Percentiles rank a stretch among this genome's conserved stretches.
Evolutionary conservation across 2,329 filamentous ascomycete species (phyloP).

Genomic region (Furcasterigmium furcatum): DNA sequence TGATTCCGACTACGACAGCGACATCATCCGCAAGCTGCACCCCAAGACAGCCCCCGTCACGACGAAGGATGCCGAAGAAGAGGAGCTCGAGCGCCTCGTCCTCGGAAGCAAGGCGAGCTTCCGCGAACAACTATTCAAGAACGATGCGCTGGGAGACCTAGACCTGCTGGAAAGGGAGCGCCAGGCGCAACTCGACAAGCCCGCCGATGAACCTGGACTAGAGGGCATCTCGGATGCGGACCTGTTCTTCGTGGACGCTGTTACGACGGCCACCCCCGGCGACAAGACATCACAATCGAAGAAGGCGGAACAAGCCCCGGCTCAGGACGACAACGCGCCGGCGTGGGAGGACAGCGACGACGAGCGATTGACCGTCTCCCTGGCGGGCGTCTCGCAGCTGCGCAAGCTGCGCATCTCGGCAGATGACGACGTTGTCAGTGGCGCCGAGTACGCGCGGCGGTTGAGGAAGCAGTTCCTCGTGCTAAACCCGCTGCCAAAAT

Average conservation of each 20-base stretch:
- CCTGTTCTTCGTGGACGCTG: conserved; percentile 80
- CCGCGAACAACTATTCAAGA: conserved; percentile 64
- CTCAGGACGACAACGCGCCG: conserved; percentile 30
- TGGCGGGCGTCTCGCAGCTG: conserved; percentile 71
- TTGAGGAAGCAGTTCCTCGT: conserved; percentile 73
- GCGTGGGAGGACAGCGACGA: conserved; percentile 97
- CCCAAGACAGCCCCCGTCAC: conserved; percentile 20
- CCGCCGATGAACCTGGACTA: conserved; percentile 43
- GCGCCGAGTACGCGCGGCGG: conserved; percentile 78
- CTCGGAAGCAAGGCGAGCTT: conserved; percentile 88
- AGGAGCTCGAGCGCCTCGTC: conserved; percentile 82
- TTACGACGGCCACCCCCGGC: conserved; percentile 37
- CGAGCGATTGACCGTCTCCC: conserved; percentile 78
- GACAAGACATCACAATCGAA: conserved; percentile 24
- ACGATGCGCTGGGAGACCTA: conserved; percentile 34
- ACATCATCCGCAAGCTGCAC: conserved; percentile 18
- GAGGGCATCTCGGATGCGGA: conserved; percentile 71
- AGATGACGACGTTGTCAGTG: conserved; percentile 80
- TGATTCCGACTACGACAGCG: conserved; percentile 18
- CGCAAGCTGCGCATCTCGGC: conserved; percentile 81
- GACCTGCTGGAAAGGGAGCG: conserved; percentile 25
- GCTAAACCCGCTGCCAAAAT: conserved; percentile 57
- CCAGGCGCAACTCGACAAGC: conserved; percentile 21
- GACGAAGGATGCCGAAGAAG: conserved; percentile 79
- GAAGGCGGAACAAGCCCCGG: conserved; percentile 8